Conservation (phyloP, 495 filamentous ascomycete genomes). For the Penicillium maclennaniae region DNA sequence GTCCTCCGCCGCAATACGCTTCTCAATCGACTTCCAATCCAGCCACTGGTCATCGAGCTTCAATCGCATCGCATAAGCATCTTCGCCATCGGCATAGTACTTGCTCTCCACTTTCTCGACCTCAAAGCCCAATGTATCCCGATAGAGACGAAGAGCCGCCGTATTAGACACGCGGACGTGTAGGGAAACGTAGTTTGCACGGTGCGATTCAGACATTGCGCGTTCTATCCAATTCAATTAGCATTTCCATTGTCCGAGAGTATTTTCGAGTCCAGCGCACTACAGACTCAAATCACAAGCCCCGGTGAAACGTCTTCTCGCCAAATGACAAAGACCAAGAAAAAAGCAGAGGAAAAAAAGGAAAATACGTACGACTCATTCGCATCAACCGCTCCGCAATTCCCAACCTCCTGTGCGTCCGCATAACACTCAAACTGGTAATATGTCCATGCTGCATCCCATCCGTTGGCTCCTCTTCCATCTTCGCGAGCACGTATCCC, state of each 20-base stretch:
- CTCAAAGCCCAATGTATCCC: slow-evolving; percentile 87
- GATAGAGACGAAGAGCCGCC: slow-evolving; percentile 87
- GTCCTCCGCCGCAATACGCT: slow-evolving; percentile 37
- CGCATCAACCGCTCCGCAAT: slow-evolving; percentile 97
- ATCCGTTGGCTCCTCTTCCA: slow-evolving; percentile 96
- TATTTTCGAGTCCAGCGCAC: no score
- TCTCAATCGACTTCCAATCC: slow-evolving; percentile 43
- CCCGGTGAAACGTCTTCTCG: no score
- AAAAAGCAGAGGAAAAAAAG: slow-evolving; percentile 5
- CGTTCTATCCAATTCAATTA: slow-evolving; percentile 53
- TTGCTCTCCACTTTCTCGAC: slow-evolving; percentile 85
- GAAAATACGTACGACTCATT: slow-evolving; percentile 73
- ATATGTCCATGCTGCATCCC: slow-evolving; percentile 94
- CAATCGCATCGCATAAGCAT: slow-evolving; percentile 90
- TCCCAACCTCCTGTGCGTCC: slow-evolving; percentile 84
- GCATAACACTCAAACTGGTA: slow-evolving; percentile 91
- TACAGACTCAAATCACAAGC: no score
- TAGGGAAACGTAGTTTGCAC: slow-evolving; percentile 86
- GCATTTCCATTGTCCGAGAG: not conserved
- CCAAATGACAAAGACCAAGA: slow-evolving; percentile 3
- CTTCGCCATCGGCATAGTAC: slow-evolving; percentile 98
- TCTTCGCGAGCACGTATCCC: slow-evolving; percentile 98
- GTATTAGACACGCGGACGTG: slow-evolving; percentile 93
- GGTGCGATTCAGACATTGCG: slow-evolving; percentile 93
- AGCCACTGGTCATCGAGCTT: slow-evolving; percentile 64